phyloP scores from a whole-genome alignment of 23 red algal species.

The Gracilaria gracilis region DNA sequence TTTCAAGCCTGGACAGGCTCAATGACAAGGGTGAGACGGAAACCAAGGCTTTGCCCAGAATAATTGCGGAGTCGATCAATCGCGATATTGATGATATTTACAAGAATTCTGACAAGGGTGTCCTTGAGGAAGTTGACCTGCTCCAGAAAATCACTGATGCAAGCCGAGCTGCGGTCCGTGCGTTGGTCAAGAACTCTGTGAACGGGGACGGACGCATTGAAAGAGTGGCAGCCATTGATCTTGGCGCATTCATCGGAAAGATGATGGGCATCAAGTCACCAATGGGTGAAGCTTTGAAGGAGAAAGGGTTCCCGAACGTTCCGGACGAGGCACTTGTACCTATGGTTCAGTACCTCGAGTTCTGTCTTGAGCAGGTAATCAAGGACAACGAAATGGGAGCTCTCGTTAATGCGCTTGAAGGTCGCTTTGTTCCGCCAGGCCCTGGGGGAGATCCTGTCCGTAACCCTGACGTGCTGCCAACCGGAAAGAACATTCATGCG shows the following conservation, averaged over 20 bases:
- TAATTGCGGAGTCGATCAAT: conserved; percentile 89
- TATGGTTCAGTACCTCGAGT: conserved; percentile 92
- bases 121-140: conserved; percentile 94
- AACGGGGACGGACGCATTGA: conserved; percentile 95
- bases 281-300: conserved; percentile 76
- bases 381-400: conserved; percentile 93
- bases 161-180: conserved; percentile 83
- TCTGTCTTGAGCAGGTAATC: conserved; percentile 92
- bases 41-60: conserved; percentile 79
- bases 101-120: conserved; percentile 74
- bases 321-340: conserved; percentile 77
- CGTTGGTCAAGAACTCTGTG: conserved; percentile 81
- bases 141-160: conserved; percentile 87
- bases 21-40: conserved; percentile 75
- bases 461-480: conserved; percentile 96
- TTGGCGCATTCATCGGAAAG: conserved; percentile 72
- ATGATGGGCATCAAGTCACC: conserved; percentile 81
- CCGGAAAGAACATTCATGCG: conserved; percentile 99
- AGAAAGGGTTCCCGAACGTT: conserved; percentile 85
- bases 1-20: conserved; percentile 91
- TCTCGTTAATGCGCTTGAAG: conserved; percentile 85
- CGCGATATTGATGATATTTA: conserved; percentile 98
- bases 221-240: conserved; percentile 67
- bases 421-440: conserved; percentile 92
- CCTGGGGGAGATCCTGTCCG: conserved; percentile 98